Conservation (phyloP, 1,139 yeast species). For the Candida smagusa region DNA sequence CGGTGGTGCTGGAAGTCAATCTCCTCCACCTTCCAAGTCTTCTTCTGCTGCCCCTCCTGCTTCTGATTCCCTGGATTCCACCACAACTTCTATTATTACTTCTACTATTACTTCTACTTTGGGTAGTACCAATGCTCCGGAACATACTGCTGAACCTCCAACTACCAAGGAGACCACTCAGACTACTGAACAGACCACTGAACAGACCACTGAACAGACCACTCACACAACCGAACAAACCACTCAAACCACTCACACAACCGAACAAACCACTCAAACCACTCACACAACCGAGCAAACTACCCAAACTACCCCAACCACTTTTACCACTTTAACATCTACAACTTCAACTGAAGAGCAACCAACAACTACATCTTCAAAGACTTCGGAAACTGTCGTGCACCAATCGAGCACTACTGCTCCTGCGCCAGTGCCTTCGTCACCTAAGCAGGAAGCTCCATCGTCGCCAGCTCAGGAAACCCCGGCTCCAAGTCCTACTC, state of each 20-base stretch:
- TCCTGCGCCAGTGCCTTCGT: conserved; percentile 2
- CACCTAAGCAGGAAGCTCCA: not conserved
- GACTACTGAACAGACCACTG: not conserved
- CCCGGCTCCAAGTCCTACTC: conserved; percentile 1
- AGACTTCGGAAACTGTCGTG: not conserved
- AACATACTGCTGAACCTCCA: not conserved
- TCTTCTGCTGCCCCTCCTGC: conserved; percentile 4
- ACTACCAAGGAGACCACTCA: not conserved
- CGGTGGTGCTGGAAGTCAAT: conserved; percentile 2
- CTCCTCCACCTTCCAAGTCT: conserved; percentile 2
- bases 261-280: conserved; percentile 1
- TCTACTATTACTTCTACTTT: conserved; percentile 5
- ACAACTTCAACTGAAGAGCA: conserved; percentile 1
- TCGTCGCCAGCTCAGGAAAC: conserved; percentile 1
- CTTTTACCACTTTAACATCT: not conserved
- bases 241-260: conserved; percentile 3
- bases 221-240: conserved; percentile 3
- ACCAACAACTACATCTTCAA: conserved; percentile 2
- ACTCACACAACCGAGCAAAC: not conserved
- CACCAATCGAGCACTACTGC: conserved; percentile 5
- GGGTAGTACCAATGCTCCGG: conserved; percentile 2
- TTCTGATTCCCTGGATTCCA: conserved; percentile 1
- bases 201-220: not conserved
- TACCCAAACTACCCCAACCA: conserved; percentile 2
- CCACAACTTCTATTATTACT: conserved; percentile 4